phyloP scores from a whole-genome alignment of 805 yeast genomes.

The Crinitomyces ghanaensis region DNA sequence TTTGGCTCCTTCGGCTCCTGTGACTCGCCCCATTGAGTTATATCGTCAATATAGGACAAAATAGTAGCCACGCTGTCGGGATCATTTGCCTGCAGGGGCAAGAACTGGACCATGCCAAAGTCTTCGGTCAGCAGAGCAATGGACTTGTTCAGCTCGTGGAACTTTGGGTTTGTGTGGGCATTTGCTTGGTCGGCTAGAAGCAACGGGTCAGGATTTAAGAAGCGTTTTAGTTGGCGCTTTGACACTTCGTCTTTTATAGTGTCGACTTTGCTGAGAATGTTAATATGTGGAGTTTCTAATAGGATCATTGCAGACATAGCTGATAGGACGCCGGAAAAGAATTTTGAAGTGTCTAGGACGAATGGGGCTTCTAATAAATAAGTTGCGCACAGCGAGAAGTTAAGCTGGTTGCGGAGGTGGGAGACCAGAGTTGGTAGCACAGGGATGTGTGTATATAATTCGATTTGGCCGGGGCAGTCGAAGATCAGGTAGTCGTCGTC shows the following conservation, averaged over 20 bases:
- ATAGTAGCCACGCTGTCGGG: conserved; percentile 72
- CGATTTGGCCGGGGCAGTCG: conserved; percentile 97
- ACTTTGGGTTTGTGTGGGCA: conserved; percentile 47
- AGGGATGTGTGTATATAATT: conserved; percentile 87
- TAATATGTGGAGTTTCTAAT: conserved; percentile 88
- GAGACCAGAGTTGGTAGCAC: conserved; percentile 81
- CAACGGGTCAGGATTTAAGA: conserved; percentile 84
- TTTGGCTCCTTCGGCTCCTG: conserved; percentile 96
- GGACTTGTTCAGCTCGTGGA: conserved; percentile 58
- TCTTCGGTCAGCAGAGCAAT: conserved; percentile 91
- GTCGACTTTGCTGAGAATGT: conserved; percentile 78
- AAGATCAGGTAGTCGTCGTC: conserved; percentile 89
- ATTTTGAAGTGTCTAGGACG: conserved; percentile 79
- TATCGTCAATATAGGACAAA: conserved; percentile 85
- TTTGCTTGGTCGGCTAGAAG: conserved; percentile 45
- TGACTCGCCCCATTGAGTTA: conserved; percentile 93
- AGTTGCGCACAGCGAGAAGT: conserved; percentile 84
- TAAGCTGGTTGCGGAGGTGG: conserved; percentile 68
- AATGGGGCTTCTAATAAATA: conserved; percentile 91
- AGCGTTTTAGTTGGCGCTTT: conserved; percentile 67
- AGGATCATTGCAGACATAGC: conserved; percentile 99
- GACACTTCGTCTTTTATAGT: conserved; percentile 70
- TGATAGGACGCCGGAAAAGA: conserved; percentile 86
- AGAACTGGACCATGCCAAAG: conserved; percentile 96
- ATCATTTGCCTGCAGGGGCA: conserved; percentile 74